Base-by-base conservation (phyloP, 2,329 filamentous ascomycete species). In the Phialocephala sp. region DNA sequence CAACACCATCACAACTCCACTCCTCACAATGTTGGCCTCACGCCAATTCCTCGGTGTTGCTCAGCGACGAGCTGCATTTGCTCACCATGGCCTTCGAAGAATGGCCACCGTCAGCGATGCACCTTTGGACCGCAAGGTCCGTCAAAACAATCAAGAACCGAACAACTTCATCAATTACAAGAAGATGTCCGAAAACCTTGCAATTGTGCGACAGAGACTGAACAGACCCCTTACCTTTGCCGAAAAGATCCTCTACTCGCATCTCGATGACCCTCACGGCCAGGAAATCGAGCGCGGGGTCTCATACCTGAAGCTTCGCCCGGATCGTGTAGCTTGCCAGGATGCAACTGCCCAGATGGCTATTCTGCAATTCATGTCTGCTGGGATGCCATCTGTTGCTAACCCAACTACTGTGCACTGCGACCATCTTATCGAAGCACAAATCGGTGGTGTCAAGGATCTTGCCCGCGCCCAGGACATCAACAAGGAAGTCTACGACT, bases 261-360 rank as follows among this genome's bases (percentile, higher is more conserved):
- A 99, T 82, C 85, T 99, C 79, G 95, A 98, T 83, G 93, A 99
- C 80, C 95, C 95, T 63, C 92, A 98, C 77, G 90, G 89, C 74
- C 94, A 98, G 82, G 94, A 98, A 59, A 97, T 99, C 76, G 89
- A 97, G 88, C 93, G 95, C 80, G 95, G 95, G 77, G 88, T 88
- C 76, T 97, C 94, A 67, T 98, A 99, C 83, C 89, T 99, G 73
- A 97, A 94, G 85, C 89, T 99, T 74, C 92, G 95, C 72, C 95
- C 95, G 65, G 95, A 99, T 79, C 92, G 95, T 81, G 95, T 99
- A 76, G 95, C 95, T 80, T 98, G 95, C 87, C 95, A 99, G 86
- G 95, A 99, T 87, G 95, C 95, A 79, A 98, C 95, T 67, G 95
- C 95, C 71, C 95, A 99, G 87, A 99, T 99, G 95, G 95, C 95